A percentile compares a stretch with the other conserved stretches of the same genome.
These are phyloP conservation scores for Eudorina sp. DNA, from an alignment of 139 green algal genomes.

Conservation along the genomic window DNA sequence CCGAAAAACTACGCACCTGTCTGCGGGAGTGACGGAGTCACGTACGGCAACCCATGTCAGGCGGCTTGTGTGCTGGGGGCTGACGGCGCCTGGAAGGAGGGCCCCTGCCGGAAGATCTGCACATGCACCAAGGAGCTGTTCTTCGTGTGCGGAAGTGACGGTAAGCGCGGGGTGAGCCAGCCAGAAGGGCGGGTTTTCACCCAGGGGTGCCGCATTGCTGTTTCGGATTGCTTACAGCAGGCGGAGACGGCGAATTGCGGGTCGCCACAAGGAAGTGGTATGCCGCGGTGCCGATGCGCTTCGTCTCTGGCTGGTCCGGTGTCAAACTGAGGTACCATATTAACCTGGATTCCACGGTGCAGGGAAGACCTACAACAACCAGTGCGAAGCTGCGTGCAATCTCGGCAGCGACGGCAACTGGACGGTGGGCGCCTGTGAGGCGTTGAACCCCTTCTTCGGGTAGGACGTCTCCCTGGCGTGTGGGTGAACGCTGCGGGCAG, in stretches of 20 bases:
- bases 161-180: too few relatives aligned
- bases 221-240: too few relatives aligned
- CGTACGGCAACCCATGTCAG: background rate
- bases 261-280: too few relatives aligned
- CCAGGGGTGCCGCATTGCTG: too few relatives aligned
- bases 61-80: background rate
- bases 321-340: too few relatives aligned
- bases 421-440: background rate
- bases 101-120: background rate
- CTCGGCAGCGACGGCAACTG: background rate
- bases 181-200: too few relatives aligned
- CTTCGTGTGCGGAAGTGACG: background rate
- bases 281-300: too few relatives aligned
- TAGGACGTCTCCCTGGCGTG: too few relatives aligned
- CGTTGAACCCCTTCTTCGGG: background rate
- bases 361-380: background rate
- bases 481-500: too few relatives aligned
- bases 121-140: background rate
- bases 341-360: too few relatives aligned
- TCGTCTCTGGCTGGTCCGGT: too few relatives aligned
- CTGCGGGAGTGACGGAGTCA: background rate
- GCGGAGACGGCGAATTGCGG: too few relatives aligned
- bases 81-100: background rate
- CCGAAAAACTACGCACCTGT: constrained; percentile 52
- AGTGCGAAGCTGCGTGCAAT: background rate